Base-by-base conservation (phyloP, 2,329 filamentous ascomycete genomes). In the Metarhizium sp. region DNA sequence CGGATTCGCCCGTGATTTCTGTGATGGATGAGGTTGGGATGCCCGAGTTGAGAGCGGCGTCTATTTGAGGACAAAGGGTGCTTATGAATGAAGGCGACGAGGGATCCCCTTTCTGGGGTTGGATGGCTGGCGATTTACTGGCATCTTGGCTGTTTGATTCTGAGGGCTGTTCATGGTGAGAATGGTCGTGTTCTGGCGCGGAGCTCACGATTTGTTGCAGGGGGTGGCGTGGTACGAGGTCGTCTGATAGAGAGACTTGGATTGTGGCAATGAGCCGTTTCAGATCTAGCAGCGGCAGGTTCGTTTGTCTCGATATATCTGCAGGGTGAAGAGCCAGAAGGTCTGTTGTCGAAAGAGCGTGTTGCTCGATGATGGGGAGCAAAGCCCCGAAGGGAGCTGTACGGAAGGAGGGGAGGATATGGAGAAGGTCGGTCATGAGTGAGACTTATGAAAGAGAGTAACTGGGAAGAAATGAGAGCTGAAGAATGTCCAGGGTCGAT, bases 1-100 rank as follows among this genome's bases (percentile, higher is more conserved):
- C 94, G 60, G 90, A 95, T 75, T 97, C 94, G 57, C 94, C 94
- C 2, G 90, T 88, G 58, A 99, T 79, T 69, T 99, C 94, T 7
- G 90, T 91, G 65, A 99, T 77, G 70, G 87, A 87, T 50, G 91
- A 88, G 2, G 85, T 79, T 1, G 87, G 88, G 55, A 97, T 80
- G 20, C 94, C 94, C 50, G 92, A 92, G 57, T 81, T 82, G 43
- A 97, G 77, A 2, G 71, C 73, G 8, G 67, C 68, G 61, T 99
- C 92, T 36, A 99, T 76, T 42, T 72, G 71, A 51, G 80, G 75
- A 69, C 95, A 89, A 47, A 96, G 79, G 0, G 90, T 95, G 73
- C 87, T 95, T 70, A 97, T 89, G 51, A 10, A 48, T 11, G 20
- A 29, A 14, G 52, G 25, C 29, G 16, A 14, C 54, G 16, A 11